Evolutionary conservation across 2,329 filamentous ascomycete species (phyloP), one percentile per base, ranked within the genome.

Genomic region (Fusarium siculi): DNA sequence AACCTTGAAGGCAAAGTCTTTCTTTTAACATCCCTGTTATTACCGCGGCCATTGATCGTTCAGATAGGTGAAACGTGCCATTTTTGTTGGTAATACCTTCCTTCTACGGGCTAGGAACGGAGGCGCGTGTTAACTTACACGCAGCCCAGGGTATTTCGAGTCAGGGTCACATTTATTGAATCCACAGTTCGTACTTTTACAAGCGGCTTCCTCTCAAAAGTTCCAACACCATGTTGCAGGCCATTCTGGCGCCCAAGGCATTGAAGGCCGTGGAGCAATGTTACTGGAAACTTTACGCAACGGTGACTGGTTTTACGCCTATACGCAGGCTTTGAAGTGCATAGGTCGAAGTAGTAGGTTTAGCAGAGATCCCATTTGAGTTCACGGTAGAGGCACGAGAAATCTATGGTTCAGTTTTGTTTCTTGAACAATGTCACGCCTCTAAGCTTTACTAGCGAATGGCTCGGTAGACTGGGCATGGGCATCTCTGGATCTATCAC

Each of bases 291-390:
- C 9, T n/a, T n/a, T 40, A 40, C 39, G 39, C 12, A 4, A n/a
- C 4, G 2, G 0, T 9, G 4, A 40, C 12, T 40, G 12, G 1
- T n/a, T n/a, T 40, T n/a, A 15, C 7, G 9, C 3, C 12, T n/a
- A 15, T 40, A n/a, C 39, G 1, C 39, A 40, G 12, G n/a, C n/a
- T n/a, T n/a, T n/a, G n/a, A n/a, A n/a, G n/a, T n/a, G n/a, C n/a
- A n/a, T n/a, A n/a, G n/a, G n/a, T n/a, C n/a, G n/a, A n/a, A n/a
- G n/a, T n/a, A n/a, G n/a, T n/a, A n/a, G n/a, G n/a, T n/a, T n/a
- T n/a, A n/a, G n/a, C n/a, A n/a, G n/a, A n/a, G n/a, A n/a, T n/a
- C n/a, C n/a, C n/a, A n/a, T n/a, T n/a, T n/a, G n/a, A n/a, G n/a
- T n/a, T n/a, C n/a, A n/a, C n/a, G n/a, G n/a, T n/a, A n/a, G n/a